phyloP scores from a whole-genome alignment of 2,329 filamentous ascomycete species.

The Colletotrichum sp. region DNA sequence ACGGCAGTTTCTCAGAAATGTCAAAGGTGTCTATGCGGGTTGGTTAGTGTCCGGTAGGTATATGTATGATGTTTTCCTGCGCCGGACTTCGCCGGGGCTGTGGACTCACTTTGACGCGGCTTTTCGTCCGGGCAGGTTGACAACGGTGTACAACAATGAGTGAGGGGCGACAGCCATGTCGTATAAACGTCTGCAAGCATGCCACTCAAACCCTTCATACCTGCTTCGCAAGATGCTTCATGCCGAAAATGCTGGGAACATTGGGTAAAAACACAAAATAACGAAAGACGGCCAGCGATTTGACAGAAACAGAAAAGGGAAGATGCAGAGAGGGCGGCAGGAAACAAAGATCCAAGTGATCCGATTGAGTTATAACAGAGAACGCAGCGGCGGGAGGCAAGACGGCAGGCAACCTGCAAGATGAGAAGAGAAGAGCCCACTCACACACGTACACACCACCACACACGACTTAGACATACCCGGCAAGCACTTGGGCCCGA shows the following conservation, averaged over 20 bases:
- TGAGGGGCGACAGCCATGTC: slow-evolving; percentile 53
- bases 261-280: slow-evolving; percentile 1
- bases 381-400: slow-evolving; percentile 4
- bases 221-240: slow-evolving; percentile 16
- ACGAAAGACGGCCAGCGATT: slow-evolving; percentile 21
- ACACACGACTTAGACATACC: not conserved
- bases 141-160: slow-evolving; percentile 49
- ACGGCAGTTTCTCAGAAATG: slow-evolving; percentile 28
- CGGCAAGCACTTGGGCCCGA: slow-evolving; percentile 10
- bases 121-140: slow-evolving; percentile 43
- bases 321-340: slow-evolving; percentile 1
- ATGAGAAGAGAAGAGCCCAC: slow-evolving; percentile 7
- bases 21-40: slow-evolving; percentile 25
- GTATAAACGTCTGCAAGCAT: slow-evolving; percentile 46
- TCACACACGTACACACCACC: not conserved
- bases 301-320: slow-evolving; percentile 6
- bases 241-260: slow-evolving; percentile 10
- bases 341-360: slow-evolving; percentile 10
- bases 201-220: slow-evolving; percentile 47
- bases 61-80: not conserved
- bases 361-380: slow-evolving; percentile 20
- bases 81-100: not conserved
- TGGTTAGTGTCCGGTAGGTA: slow-evolving; percentile 6
- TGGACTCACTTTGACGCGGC: slow-evolving; percentile 41
- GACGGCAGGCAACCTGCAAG: slow-evolving; percentile 15